Evolutionary conservation across 768 basidiomycete species (phyloP).

Genomic region (Lyophyllum shimeji): DNA sequence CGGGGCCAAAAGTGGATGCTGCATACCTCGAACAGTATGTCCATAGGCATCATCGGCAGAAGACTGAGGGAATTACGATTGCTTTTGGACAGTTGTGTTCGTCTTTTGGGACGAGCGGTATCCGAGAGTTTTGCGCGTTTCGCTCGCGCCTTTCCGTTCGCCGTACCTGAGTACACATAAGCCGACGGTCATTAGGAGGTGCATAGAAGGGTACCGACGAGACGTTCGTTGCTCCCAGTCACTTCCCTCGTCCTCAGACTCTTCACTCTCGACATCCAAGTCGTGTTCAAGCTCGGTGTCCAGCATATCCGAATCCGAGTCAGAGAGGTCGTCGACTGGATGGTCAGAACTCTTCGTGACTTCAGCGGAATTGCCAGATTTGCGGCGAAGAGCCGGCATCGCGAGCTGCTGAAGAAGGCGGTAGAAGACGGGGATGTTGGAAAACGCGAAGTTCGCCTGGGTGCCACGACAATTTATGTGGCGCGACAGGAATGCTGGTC

Average conservation of each 20-base stretch:
- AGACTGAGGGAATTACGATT: not conserved
- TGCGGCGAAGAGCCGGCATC: not conserved
- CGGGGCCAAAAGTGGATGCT: not conserved
- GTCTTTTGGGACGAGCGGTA: not conserved
- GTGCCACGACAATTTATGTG: not conserved
- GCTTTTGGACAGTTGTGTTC: not conserved
- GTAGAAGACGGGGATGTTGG: not conserved
- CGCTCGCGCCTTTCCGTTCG: not conserved
- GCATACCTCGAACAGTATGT: not conserved
- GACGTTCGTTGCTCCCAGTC: not conserved
- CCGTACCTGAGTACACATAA: not conserved
- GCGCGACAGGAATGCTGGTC: too few relatives aligned
- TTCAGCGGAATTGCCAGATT: not conserved
- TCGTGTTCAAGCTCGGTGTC: not conserved
- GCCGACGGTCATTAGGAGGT: not conserved
- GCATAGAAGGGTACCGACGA: not conserved
- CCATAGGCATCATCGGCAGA: not conserved
- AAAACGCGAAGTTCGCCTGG: not conserved
- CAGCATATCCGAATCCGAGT: not conserved
- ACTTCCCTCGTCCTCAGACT: not conserved
- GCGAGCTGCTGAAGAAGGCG: not conserved
- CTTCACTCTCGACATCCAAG: not conserved
- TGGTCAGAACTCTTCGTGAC: not conserved
- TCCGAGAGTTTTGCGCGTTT: not conserved
- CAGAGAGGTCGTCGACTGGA: not conserved